phyloP scores from a whole-genome alignment of 768 basidiomycete species.

The Hygrophorus pudorinus region DNA sequence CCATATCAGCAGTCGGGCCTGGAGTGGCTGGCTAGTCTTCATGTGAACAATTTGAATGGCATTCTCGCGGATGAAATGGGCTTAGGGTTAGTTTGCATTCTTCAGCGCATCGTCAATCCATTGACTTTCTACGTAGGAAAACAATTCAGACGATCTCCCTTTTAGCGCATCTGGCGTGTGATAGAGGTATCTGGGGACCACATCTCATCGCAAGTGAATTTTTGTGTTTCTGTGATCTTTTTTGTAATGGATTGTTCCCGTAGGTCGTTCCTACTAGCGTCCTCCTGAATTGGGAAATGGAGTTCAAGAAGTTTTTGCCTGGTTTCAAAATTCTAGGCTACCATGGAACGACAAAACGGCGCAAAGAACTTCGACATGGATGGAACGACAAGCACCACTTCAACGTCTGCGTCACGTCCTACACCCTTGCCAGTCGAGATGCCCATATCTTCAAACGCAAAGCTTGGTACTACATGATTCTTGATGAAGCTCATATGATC shows the following conservation, averaged over 20 bases:
- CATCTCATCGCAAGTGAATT: slow-evolving; percentile 61
- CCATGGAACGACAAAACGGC: slow-evolving; percentile 81
- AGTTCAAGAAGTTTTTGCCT: slow-evolving; percentile 92
- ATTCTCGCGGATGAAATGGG: slow-evolving; percentile 95
- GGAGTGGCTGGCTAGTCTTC: slow-evolving; percentile 89
- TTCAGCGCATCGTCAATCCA: not conserved
- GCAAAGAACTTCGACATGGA: slow-evolving; percentile 82
- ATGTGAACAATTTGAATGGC: slow-evolving; percentile 70
- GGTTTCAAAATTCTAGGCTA: slow-evolving; percentile 83
- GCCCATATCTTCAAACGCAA: slow-evolving; percentile 88
- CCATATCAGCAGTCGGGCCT: slow-evolving; percentile 91
- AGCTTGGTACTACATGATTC: slow-evolving; percentile 91
- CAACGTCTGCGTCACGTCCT: slow-evolving; percentile 93
- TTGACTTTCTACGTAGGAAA: slow-evolving; percentile 41
- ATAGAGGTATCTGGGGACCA: slow-evolving; percentile 86
- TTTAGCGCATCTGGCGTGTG: slow-evolving; percentile 85
- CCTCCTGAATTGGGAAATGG: slow-evolving; percentile 92
- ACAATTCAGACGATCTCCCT: slow-evolving; percentile 96
- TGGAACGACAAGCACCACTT: slow-evolving; percentile 87
- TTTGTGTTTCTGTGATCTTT: slow-evolving; percentile 12
- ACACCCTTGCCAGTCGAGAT: slow-evolving; percentile 86
- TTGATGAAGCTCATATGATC: slow-evolving; percentile 97
- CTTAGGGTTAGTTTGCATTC: slow-evolving; percentile 46
- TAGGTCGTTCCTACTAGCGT: slow-evolving; percentile 89
- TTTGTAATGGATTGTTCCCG: not conserved